These are phyloP conservation scores for Pseudogymnoascus sp. DNA, from an alignment of 2,329 filamentous ascomycete species.

Conservation along the genomic window DNA sequence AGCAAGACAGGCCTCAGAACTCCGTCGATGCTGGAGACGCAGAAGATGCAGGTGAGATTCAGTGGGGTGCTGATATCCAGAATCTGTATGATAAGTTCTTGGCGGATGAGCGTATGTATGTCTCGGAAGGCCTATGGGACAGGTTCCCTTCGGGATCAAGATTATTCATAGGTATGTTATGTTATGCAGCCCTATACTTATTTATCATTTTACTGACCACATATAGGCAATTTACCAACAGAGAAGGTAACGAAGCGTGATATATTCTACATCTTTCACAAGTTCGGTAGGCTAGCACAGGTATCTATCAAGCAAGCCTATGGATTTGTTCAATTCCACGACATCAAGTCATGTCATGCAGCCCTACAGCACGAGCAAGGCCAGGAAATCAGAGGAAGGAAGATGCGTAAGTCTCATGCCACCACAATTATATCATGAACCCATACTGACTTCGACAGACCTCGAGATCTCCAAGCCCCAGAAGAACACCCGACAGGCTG, in stretches of 20 bases:
- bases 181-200: slow-evolving; percentile 21
- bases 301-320: slow-evolving; percentile 96
- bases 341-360: slow-evolving; percentile 60
- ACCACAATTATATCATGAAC: background rate
- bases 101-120: slow-evolving; percentile 64
- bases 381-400: slow-evolving; percentile 73
- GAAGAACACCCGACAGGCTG: slow-evolving; percentile 59
- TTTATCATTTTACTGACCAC: background rate
- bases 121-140: slow-evolving; percentile 73
- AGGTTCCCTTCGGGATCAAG: slow-evolving; percentile 69
- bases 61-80: slow-evolving; percentile 44
- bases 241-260: slow-evolving; percentile 91
- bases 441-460: slow-evolving; percentile 45
- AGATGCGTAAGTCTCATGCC: slow-evolving; percentile 65
- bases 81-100: slow-evolving; percentile 65
- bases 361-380: slow-evolving; percentile 76
- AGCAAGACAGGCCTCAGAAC: slow-evolving; percentile 16
- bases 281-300: slow-evolving; percentile 79
- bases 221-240: slow-evolving; percentile 75
- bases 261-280: slow-evolving; percentile 83
- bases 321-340: slow-evolving; percentile 91
- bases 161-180: slow-evolving; percentile 70
- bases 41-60: slow-evolving; percentile 25
- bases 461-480: slow-evolving; percentile 85
- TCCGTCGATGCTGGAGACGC: slow-evolving; percentile 15